Base-by-base conservation (phyloP, 768 basidiomycete genomes). In the Russula sp. region DNA sequence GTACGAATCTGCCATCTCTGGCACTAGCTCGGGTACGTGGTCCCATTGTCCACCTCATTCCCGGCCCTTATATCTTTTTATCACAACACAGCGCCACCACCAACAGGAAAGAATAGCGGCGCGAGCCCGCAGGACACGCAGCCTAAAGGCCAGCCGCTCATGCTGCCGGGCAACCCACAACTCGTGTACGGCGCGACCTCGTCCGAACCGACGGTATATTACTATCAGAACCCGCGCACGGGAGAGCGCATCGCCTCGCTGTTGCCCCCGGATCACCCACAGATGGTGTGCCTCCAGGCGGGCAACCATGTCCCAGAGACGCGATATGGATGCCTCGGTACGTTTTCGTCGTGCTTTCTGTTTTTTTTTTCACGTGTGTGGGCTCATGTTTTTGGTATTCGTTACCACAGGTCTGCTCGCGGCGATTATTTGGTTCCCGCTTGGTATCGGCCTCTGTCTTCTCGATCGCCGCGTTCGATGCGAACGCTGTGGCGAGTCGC, bases 371-470 rank as follows among this genome's bases (percentile, higher is more conserved):
- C 25, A 29, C 25, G 59, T 29, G 42, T 34, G 6, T n/a, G 34
- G 34, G 35, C 42, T 36, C 5, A 63, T 25, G 25, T 32, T 3
- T 49, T 16, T 1, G 18, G 10, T 13, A 1, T 22, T 56, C 52
- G 42, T 42, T 22, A 8, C 38, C 63, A 90, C 63, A 90, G 90
- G 90, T 58, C 73, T 93, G 36, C 73, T 93, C n/a, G 87, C 87
- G 8, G 90, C 91, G 5, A 74, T 93, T 29, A 75, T 93, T 61
- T 93, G 89, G 90, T 93, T 93, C 75, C 91, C 91, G 4, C 73
- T 92, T 0, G 91, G 91, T 5, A 79, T 93, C 42, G 88, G 84
- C 2, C 74, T 87, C 6, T 93, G 91, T 68, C 72, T 93, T 9
- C 76, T 93, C 29, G 91, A 93, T 71, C 79, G 86, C 47, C 75